Evolutionary conservation across 1,284 basidiomycete species (phyloP), one percentile per base, ranked within the genome.

Genomic region (Cutaneotrichosporon cyanovorans): DNA sequence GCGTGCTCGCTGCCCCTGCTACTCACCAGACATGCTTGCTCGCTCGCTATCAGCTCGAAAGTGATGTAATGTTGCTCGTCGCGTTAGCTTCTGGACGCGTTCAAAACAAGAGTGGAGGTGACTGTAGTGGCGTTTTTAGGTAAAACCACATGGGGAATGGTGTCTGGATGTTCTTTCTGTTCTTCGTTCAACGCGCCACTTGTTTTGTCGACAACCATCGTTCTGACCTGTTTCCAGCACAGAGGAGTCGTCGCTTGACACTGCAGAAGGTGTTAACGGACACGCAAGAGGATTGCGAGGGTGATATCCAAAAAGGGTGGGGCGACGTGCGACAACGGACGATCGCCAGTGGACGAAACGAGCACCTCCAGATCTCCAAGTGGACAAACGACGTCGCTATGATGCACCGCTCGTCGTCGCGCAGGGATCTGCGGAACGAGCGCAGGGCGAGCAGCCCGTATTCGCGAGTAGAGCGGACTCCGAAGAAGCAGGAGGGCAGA

Each of bases 401-500:
- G 18, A 65, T 66, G 64, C 56, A 63, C 21, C 55, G 57, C 25
- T 58, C 61, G 15, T 65, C 61, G 1, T 62, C 63, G 1, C 58
- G 58, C 16, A 53, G 54, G 19, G 56, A 60, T 23, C 57, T 60
- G 16, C 52, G 60, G 25, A 33, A 54, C 1, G 63, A 65, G 49
- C 50, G 63, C n/a, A 45, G 60, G n/a, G 42, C 43, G 20, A 25
- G 42, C 12, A 59, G 56, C 5, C 65, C 65, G 5, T 67, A 67
- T 41, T 18, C 51, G 18, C 47, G 47, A 4, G 5, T 19, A 5
- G 47, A 44, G 33, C 39, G 15, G 14, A 10, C 25, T 4, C 18
- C 22, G 1, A 37, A 18, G 33, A 41, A 37, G 31, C 44, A 40
- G 25, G 25, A 28, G 25, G 12, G 25, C 25, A 28, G 12, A 21